These are phyloP conservation scores for Pleurotus cornucopiae DNA, from an alignment of 768 basidiomycete genomes.

Conservation along the genomic window DNA sequence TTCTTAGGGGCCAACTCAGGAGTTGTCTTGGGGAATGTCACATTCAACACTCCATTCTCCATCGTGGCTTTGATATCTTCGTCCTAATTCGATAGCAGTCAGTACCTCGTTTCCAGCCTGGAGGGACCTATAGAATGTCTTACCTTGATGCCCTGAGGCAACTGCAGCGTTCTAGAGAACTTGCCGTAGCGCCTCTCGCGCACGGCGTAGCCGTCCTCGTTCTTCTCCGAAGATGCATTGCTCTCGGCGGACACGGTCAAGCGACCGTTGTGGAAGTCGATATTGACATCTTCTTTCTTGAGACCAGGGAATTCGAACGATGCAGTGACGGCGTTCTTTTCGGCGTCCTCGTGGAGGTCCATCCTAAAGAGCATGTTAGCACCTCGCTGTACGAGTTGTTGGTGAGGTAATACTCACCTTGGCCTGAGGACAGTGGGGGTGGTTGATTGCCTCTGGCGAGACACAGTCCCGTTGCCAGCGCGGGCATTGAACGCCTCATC, in stretches of 20 bases:
- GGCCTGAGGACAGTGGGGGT: background rate
- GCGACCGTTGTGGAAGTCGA: slow-evolving; percentile 42
- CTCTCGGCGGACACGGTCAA: slow-evolving; percentile 46
- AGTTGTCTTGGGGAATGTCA: slow-evolving; percentile 43
- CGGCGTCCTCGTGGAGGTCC: slow-evolving; percentile 42
- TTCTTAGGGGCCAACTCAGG: slow-evolving; percentile 39
- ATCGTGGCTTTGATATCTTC: slow-evolving; percentile 43
- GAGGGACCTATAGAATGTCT: background rate
- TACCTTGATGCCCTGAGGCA: slow-evolving; percentile 48
- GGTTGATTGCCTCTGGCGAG: background rate
- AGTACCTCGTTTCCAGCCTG: background rate
- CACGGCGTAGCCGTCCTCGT: slow-evolving; percentile 34
- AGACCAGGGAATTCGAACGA: slow-evolving; percentile 55
- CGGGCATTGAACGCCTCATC: slow-evolving; percentile 24
- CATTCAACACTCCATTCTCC: slow-evolving; percentile 41
- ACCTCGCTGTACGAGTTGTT: too few species aligned
- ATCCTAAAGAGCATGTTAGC: slow-evolving; percentile 25
- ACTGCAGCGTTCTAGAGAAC: slow-evolving; percentile 42
- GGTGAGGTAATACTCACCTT: background rate
- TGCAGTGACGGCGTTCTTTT: slow-evolving; percentile 40
- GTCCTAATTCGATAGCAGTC: slow-evolving; percentile 20
- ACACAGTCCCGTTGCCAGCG: background rate
- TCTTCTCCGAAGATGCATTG: slow-evolving; percentile 22
- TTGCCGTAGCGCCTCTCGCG: slow-evolving; percentile 45
- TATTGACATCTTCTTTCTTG: slow-evolving; percentile 41